Evolutionary conservation across 2,329 filamentous ascomycete genomes (phyloP).

Genomic region (Aspergillus sp.): DNA sequence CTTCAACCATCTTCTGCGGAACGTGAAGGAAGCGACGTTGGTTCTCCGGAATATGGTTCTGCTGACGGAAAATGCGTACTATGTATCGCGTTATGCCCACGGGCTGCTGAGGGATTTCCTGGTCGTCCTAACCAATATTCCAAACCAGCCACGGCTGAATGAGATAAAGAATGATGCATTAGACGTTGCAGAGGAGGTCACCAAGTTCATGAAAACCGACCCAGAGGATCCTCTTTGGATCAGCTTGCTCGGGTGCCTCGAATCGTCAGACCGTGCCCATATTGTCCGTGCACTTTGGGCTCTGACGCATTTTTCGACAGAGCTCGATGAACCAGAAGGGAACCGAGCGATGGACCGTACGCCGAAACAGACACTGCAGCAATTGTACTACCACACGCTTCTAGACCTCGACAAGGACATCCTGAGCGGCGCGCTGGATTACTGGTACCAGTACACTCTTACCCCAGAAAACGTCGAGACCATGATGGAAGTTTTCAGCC

Average conservation of each 20-base stretch:
- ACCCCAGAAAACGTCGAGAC: constrained; percentile 72
- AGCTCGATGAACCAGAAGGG: constrained; percentile 67
- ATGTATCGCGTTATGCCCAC: constrained; percentile 60
- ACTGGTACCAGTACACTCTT: constrained; percentile 91
- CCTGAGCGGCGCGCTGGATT: constrained; percentile 78
- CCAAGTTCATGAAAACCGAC: constrained; percentile 65
- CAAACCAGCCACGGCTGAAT: constrained; percentile 57
- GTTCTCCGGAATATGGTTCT: constrained; percentile 96
- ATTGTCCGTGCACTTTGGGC: constrained; percentile 73
- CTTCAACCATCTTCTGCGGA: constrained; percentile 60
- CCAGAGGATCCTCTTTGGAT: constrained; percentile 69
- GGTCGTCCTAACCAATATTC: constrained; percentile 71
- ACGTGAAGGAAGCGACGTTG: constrained; percentile 75
- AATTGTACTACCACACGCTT: constrained; percentile 31
- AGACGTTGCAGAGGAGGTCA: constrained; percentile 84
- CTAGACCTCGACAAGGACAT: constrained; percentile 71
- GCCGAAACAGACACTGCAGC: constrained; percentile 53
- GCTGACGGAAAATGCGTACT: constrained; percentile 75
- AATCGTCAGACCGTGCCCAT: constrained; percentile 66
- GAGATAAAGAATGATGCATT: constrained; percentile 87
- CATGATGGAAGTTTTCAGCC: constrained; percentile 26
- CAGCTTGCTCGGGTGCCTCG: constrained; percentile 50
- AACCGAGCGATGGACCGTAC: constrained; percentile 53
- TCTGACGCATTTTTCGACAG: constrained; percentile 80
- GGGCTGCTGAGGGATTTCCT: constrained; percentile 67